Evolutionary conservation across 495 filamentous ascomycete species (phyloP), one percentile per base, ranked within the genome.

Genomic region (Annulohypoxylon moriforme): DNA sequence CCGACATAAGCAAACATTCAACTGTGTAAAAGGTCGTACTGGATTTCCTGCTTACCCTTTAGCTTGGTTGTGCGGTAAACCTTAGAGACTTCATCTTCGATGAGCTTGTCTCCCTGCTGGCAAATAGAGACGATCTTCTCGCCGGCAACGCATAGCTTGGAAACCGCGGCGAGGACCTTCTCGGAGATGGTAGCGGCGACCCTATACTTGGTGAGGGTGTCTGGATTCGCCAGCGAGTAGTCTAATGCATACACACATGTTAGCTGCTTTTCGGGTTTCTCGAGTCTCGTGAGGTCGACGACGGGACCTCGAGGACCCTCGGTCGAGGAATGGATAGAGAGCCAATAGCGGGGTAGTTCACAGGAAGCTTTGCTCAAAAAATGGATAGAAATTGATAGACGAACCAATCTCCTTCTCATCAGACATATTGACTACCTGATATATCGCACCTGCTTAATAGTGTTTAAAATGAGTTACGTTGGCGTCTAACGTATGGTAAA

Each of bases 51-150:
- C 80, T 57, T 75, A 94, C 93, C 95, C 86, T 99, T 99, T 70
- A 98, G 92, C 84, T 97, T 98, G 86, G 98, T 99, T 82, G 94
- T 94, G 81, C 97, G 95, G 87, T 96, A 98, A 73, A 99, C 95
- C 85, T 98, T 99, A 71, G 89, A 81, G 61, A 96, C 86, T 78
- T 98, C 96, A 76, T 97, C 96, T 25, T 94, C 94, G 68, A 99
- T 88, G 55, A 98, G 87, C 86, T 93, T 90, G 86, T 99, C 96
- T 77, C 96, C 96, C 82, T 93, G 89, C 85, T 98, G 90, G 85
- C 96, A 99, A 80, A 98, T 86, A 74, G 91, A 89, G 60, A 98
- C 86, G 66, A 98, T 93, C 84, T 96, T 98, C 81, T 89, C 90
- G 75, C 93, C 96, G 71, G 96, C 91, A 53, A 90, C 79, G 75